Conservation (phyloP, 192 early-diverging fungal species). For the Coemansia asiatica region DNA sequence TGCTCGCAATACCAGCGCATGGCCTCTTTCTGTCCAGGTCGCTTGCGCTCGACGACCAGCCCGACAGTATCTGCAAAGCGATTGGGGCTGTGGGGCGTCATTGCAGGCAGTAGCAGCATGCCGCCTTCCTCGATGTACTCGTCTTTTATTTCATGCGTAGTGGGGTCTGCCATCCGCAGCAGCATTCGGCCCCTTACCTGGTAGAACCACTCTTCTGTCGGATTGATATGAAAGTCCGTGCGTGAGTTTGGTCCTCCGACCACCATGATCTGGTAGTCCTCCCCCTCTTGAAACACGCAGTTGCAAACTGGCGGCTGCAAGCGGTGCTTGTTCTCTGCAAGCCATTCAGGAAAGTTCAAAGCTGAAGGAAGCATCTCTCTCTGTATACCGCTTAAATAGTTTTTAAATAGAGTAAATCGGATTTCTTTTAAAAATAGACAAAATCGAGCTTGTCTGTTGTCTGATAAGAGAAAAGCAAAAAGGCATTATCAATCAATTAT, state of each 20-base stretch:
- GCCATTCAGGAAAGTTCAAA: conserved; percentile 90
- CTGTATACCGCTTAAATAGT: not conserved
- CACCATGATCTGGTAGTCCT: conserved; percentile 88
- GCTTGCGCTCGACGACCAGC: conserved; percentile 89
- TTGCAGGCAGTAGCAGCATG: conserved; percentile 92
- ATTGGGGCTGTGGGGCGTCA: conserved; percentile 93
- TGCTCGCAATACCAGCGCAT: conserved; percentile 94
- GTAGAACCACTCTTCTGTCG: conserved; percentile 99
- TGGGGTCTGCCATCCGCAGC: conserved; percentile 80
- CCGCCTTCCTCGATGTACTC: conserved; percentile 88
- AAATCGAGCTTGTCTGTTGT: not conserved
- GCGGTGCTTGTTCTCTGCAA: conserved; percentile 75
- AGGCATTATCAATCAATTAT: too few relatives aligned
- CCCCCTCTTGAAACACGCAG: conserved; percentile 76
- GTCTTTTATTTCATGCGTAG: conserved; percentile 68
- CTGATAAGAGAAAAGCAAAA: too few relatives aligned
- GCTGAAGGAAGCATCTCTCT: conserved; percentile 62
- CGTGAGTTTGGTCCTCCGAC: conserved; percentile 93
- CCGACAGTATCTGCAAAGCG: conserved; percentile 93
- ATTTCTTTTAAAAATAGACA: not conserved
- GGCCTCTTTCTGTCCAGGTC: conserved; percentile 73
- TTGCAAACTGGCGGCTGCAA: conserved; percentile 96
- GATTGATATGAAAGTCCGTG: conserved; percentile 96
- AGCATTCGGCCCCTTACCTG: conserved; percentile 92
- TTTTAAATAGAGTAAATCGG: not conserved